Evolutionary conservation across 306 rosid species (phyloP).

Genomic region (Sindora glabra): DNA sequence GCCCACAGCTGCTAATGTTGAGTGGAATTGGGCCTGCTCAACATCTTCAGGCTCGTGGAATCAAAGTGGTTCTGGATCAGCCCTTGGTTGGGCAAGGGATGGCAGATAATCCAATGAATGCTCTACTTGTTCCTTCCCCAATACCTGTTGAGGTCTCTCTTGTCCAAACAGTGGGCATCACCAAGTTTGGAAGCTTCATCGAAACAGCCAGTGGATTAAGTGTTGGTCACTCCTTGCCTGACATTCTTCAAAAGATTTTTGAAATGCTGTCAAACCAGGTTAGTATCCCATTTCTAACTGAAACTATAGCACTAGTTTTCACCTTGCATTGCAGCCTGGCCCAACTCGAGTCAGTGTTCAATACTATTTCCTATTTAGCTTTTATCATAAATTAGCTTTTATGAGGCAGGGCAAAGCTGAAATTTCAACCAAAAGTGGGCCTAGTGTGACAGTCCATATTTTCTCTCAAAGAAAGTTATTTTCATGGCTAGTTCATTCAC

Average conservation of each 20-base stretch:
- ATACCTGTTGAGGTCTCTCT: constrained; percentile 62
- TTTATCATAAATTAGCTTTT: too few species aligned
- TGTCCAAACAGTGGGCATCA: constrained; percentile 59
- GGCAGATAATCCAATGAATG: constrained; percentile 77
- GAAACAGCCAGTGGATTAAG: constrained; percentile 54
- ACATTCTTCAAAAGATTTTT: constrained; percentile 17
- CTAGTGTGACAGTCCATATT: too few species aligned
- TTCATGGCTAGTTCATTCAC: too few species aligned
- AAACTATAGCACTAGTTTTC: neutral
- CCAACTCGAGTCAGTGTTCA: neutral
- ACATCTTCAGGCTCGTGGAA: constrained; percentile 54
- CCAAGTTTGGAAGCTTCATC: constrained; percentile 41
- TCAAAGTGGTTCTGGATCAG: constrained; percentile 41
- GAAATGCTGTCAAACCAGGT: constrained; percentile 45
- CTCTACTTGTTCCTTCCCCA: constrained; percentile 56
- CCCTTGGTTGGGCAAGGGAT: constrained; percentile 66
- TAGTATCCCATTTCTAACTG: neutral
- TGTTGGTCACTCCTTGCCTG: constrained; percentile 32
- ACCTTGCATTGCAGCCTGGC: neutral
- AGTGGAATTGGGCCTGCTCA: constrained; percentile 62
- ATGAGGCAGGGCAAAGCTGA: too few species aligned
- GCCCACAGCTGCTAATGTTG: constrained; percentile 63
- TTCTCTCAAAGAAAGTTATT: too few species aligned
- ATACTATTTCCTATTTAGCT: too few species aligned
- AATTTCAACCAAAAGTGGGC: too few species aligned